Evolutionary conservation across 345 rosid species (phyloP).

Genomic region (Rhodamnia rubescens): DNA sequence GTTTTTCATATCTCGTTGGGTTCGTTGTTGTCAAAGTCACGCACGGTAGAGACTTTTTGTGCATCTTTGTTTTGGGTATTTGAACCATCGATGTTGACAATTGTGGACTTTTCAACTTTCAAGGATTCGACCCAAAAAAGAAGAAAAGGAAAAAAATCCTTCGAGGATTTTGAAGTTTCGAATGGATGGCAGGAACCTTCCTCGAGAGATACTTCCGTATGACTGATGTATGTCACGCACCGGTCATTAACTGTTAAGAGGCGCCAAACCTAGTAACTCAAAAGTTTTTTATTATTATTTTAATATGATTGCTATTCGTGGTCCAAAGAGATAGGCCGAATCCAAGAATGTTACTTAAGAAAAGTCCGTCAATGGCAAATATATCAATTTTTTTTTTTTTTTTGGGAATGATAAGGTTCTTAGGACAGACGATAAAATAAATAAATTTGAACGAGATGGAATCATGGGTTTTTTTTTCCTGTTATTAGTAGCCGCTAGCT

Average conservation of each 20-base stretch:
- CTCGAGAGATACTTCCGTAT: not conserved
- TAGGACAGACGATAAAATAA: too few relatives aligned
- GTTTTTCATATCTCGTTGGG: not conserved
- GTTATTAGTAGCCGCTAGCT: too few relatives aligned
- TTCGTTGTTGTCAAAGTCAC: not conserved
- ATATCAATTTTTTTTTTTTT: too few relatives aligned
- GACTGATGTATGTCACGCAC: too few relatives aligned
- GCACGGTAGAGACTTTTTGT: not conserved
- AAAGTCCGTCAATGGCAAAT: not conserved
- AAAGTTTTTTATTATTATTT: too few relatives aligned
- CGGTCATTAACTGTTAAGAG: too few relatives aligned
- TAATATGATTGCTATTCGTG: not conserved
- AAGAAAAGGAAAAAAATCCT: too few relatives aligned
- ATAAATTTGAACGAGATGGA: too few relatives aligned
- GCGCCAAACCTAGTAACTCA: too few relatives aligned
- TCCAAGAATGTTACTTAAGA: not conserved
- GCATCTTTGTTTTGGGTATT: not conserved
- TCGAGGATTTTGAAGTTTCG: not conserved
- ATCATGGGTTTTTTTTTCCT: too few relatives aligned
- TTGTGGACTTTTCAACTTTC: not conserved
- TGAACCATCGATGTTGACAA: not conserved
- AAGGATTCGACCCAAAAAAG: too few relatives aligned
- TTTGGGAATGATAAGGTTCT: too few relatives aligned
- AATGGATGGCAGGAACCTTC: not conserved
- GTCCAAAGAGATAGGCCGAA: not conserved